Evolutionary conservation across 202 grass and related monocot species (phyloP).

Genomic region (Zizania palustris): DNA sequence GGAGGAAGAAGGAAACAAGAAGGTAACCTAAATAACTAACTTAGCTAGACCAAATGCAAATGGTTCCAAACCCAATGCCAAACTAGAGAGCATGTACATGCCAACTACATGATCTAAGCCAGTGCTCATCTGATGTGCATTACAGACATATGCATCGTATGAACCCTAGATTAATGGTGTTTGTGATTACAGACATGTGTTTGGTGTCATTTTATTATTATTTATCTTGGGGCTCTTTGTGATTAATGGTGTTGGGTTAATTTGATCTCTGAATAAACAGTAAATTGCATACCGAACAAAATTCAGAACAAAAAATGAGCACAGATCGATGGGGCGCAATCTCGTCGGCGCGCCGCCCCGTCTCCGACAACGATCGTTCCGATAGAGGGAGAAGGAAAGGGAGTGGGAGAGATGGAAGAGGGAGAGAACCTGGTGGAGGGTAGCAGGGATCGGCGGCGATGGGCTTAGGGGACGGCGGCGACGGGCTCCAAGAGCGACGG

Average conservation of each 20-base stretch:
- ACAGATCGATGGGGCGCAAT: too few species aligned
- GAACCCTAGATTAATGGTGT: neutral
- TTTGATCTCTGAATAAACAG: neutral
- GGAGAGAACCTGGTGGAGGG: too few species aligned
- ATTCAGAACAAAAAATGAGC: too few species aligned
- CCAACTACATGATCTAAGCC: neutral
- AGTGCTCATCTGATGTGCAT: neutral
- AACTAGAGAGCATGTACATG: conserved; percentile 22
- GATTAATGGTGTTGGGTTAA: neutral
- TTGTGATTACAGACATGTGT: neutral
- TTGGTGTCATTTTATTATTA: neutral
- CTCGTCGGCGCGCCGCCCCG: too few species aligned
- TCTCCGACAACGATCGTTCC: too few species aligned
- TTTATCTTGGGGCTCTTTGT: neutral
- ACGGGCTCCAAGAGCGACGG: too few species aligned
- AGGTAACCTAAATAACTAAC: conserved; percentile 16
- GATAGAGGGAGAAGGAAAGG: too few species aligned
- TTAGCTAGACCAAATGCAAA: conserved; percentile 19
- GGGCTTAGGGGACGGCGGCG: too few species aligned
- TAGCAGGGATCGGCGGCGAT: too few species aligned
- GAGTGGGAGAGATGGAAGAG: too few species aligned
- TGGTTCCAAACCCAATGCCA: conserved; percentile 42
- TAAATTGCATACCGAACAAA: too few species aligned
- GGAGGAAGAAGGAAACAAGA: neutral
- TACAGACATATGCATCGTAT: neutral